A percentile compares a stretch with the other conserved stretches of the same genome.
Conservation (phyloP, 176 grass and related monocot genomes). For the Juncus inflexus region DNA sequence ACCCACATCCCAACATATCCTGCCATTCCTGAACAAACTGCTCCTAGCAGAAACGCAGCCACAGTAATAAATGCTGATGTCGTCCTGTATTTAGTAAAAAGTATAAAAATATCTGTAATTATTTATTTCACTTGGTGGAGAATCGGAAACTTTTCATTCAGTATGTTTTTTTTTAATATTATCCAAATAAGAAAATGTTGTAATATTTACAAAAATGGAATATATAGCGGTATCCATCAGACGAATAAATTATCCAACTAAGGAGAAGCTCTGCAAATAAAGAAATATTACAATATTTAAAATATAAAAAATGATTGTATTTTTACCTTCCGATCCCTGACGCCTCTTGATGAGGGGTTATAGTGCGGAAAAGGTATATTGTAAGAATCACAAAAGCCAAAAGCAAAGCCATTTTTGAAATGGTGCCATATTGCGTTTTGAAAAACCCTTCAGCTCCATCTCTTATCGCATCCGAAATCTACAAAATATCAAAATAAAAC, state of each 20-base stretch:
- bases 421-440: conserved; percentile 93
- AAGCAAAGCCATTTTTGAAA: conserved; percentile 93
- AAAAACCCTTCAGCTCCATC: conserved; percentile 99
- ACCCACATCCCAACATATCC: conserved; percentile 99
- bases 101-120: not conserved
- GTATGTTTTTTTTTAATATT: too few relatives aligned
- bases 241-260: too few relatives aligned
- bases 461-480: conserved; percentile 99
- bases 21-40: conserved; percentile 91
- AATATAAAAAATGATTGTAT: too few relatives aligned
- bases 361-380: conserved; percentile 95
- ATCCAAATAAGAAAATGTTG: not conserved
- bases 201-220: conserved; percentile 11
- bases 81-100: conserved; percentile 35
- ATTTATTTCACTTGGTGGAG: conserved; percentile 2
- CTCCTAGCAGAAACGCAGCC: conserved; percentile 92
- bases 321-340: conserved; percentile 76
- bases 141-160: too few relatives aligned
- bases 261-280: too few relatives aligned
- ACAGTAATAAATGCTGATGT: conserved; percentile 91
- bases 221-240: not conserved
- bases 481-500: conserved; percentile 26
- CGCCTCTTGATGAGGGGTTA: conserved; percentile 84
- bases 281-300: too few relatives aligned
- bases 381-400: conserved; percentile 84